phyloP scores from a whole-genome alignment of 768 basidiomycete species.

The Myochromella boudieri region DNA sequence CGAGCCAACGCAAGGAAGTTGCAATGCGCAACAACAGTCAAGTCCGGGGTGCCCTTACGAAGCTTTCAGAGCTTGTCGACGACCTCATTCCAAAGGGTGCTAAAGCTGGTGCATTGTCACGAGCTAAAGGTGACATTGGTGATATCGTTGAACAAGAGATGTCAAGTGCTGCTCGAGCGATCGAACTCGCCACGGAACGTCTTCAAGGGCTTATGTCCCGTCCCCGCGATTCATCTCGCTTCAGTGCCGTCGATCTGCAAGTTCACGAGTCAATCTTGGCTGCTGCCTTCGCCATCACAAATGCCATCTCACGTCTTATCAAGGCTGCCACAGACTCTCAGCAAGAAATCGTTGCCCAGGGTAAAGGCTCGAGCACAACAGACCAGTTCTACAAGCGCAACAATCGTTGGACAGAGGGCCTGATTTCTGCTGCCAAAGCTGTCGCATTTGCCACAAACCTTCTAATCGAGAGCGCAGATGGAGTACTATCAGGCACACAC shows the following conservation, averaged over 20 bases:
- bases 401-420: constrained; percentile 99
- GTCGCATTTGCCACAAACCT: constrained; percentile 96
- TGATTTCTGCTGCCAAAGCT: constrained; percentile 96
- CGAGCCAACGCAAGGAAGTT: constrained; percentile 76
- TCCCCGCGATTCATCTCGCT: constrained; percentile 83
- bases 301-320: constrained; percentile 91
- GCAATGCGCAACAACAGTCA: constrained; percentile 90
- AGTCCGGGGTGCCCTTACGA: constrained; percentile 75
- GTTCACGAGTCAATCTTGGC: constrained; percentile 97
- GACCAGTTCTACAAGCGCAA: constrained; percentile 99
- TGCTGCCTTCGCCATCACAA: constrained; percentile 93
- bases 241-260: constrained; percentile 89
- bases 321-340: constrained; percentile 97
- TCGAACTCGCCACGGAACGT: constrained; percentile 89
- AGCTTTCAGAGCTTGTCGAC: constrained; percentile 87
- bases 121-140: constrained; percentile 90
- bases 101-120: constrained; percentile 65
- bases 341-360: constrained; percentile 95
- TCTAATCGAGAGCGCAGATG: constrained; percentile 97
- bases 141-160: constrained; percentile 97
- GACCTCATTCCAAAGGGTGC: constrained; percentile 80
- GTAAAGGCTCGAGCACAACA: constrained; percentile 85
- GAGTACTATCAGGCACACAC: constrained; percentile 94
- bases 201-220: constrained; percentile 90
- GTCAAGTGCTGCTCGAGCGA: constrained; percentile 88